phyloP scores from a whole-genome alignment of 2,329 filamentous ascomycete species.

The Sporothrix curviconia region DNA sequence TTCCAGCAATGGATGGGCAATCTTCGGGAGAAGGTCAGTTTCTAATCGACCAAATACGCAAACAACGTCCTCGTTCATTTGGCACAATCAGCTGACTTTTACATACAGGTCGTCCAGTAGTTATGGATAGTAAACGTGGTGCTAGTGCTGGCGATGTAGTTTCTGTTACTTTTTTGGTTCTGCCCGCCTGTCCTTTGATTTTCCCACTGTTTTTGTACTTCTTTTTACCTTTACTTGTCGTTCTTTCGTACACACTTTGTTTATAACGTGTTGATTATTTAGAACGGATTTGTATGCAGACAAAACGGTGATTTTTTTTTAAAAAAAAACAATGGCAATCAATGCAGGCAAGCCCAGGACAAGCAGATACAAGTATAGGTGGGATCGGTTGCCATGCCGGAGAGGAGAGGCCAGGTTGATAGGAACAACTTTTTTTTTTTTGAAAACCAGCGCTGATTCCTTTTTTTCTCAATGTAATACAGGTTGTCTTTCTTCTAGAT shows the following conservation, averaged over 20 bases:
- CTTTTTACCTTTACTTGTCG: background rate
- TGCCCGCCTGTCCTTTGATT: background rate
- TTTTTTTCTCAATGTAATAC: too few relatives aligned
- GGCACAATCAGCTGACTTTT: too few relatives aligned
- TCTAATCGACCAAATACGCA: too few relatives aligned
- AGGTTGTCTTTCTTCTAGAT: too few relatives aligned
- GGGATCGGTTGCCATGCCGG: too few relatives aligned
- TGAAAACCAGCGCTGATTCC: background rate
- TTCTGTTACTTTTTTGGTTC: background rate
- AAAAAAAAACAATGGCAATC: too few relatives aligned
- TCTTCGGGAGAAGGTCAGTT: constrained; percentile 81
- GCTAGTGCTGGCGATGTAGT: background rate
- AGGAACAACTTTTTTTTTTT: background rate
- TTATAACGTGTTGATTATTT: background rate
- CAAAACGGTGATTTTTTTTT: too few relatives aligned
- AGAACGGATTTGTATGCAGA: background rate
- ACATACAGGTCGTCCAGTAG: constrained; percentile 9
- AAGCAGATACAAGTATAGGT: too few relatives aligned
- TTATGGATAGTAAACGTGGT: too few relatives aligned
- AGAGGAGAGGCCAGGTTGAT: background rate
- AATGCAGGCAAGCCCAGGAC: background rate
- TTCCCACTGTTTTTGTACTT: background rate
- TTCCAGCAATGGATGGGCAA: constrained; percentile 89
- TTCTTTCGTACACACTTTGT: background rate
- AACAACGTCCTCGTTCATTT: too few relatives aligned